Evolutionary conservation across 768 basidiomycete genomes (phyloP), one percentile per base, ranked within the genome.

Genomic region (Trametes cubensis): DNA sequence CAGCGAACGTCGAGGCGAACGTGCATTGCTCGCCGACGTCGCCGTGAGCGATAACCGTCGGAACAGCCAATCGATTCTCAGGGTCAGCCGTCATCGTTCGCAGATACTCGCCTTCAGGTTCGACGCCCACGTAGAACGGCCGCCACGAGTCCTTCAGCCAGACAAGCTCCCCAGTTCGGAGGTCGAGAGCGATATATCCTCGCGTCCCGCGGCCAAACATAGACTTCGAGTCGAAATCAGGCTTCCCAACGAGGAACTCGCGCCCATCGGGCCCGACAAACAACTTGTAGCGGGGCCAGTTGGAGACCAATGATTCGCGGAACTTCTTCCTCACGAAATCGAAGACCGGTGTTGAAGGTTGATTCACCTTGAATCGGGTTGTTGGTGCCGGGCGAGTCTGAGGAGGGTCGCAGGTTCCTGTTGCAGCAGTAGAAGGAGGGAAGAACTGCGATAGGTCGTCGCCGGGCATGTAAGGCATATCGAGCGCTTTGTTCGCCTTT

Each of bases 71-170:
- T 14, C 40, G 18, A 2, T 25, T 3, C 20, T 41, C 30, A 17
- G 28, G 6, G 13, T 39, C 39, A 28, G 28, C 6, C 20, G 47
- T 46, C 30, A 66, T 45, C 17, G 23, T 15, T 21, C 14, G 6
- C 34, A 60, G 50, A 6, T 61, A 58, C 15, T 53, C 40, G 8
- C 62, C 56, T 26, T 66, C 66, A 6, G 39, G 38, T 8, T 46
- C 26, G 17, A 56, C 38, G 18, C 14, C 52, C 3, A 4, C 14
- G 7, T 55, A 57, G 39, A 15, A 55, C 1, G 41, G 41, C 7
- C 62, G 44, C 66, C 66, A 66, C 6, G 50, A 53, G 55, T 66
- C 66, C 56, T 64, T 63, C 26, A 66, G 23, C 41, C 61, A 66
- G 25, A 55, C 59, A 20, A 66, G 55, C 15, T 48, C 39, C 15